Evolutionary conservation across 139 green algal genomes (phyloP).

Genomic region (Dunaliella primolecta): DNA sequence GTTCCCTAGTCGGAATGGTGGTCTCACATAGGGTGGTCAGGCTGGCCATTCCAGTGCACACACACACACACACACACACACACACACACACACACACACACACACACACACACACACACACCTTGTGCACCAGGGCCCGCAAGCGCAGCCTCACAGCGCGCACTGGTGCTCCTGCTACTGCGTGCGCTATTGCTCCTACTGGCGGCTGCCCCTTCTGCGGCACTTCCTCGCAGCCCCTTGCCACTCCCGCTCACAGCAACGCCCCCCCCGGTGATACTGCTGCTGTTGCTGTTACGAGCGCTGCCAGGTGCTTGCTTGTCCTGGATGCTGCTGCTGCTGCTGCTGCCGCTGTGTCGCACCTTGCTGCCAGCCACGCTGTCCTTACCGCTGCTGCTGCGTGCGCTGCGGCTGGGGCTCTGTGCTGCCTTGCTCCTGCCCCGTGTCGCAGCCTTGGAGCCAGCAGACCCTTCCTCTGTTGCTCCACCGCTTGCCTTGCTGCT

Average conservation of each 20-base stretch:
- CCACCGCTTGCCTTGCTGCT: not conserved
- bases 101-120: too few relatives aligned
- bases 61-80: too few relatives aligned
- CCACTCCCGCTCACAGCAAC: not conserved
- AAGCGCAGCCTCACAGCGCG: not conserved
- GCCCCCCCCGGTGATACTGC: not conserved
- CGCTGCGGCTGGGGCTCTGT: not conserved
- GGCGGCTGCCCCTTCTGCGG: not conserved
- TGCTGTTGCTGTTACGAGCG: not conserved
- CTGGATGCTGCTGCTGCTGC: not conserved
- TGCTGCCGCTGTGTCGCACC: not conserved
- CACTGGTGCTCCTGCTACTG: not conserved
- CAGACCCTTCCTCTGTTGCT: too few relatives aligned
- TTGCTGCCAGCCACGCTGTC: not conserved
- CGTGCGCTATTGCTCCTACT: not conserved
- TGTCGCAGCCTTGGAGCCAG: too few relatives aligned
- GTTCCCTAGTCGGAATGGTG: too few relatives aligned
- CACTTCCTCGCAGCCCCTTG: not conserved
- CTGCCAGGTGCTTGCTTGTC: not conserved
- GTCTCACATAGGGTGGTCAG: too few relatives aligned
- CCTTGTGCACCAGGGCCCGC: not conserved
- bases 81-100: too few relatives aligned
- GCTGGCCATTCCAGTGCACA: too few relatives aligned
- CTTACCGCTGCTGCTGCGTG: not conserved
- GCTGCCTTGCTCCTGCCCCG: too few relatives aligned